Evolutionary conservation across 352 stramenopile species (phyloP).

Genomic region (Globisporangium barbulae): DNA sequence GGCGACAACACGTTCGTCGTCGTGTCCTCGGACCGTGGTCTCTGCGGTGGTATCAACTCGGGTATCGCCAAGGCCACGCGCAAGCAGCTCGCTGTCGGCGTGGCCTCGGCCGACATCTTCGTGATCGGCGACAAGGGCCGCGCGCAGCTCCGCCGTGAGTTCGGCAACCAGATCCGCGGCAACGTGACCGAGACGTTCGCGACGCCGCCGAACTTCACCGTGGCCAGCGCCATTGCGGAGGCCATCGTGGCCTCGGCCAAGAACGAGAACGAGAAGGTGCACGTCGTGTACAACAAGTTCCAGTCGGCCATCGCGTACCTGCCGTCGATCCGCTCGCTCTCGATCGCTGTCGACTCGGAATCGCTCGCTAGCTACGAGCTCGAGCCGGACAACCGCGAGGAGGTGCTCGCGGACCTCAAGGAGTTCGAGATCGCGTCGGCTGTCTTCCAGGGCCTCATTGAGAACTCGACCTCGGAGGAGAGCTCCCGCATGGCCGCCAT

Average conservation of each 20-base stretch:
- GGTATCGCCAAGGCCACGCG: conserved; percentile 91
- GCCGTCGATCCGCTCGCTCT: conserved; percentile 86
- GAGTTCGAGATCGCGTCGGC: conserved; percentile 90
- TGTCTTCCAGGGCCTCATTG: conserved; percentile 96
- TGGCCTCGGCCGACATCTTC: conserved; percentile 86
- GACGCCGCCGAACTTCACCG: conserved; percentile 88
- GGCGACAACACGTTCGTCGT: conserved; percentile 92
- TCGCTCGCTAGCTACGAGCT: conserved; percentile 95
- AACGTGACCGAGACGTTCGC: conserved; percentile 84
- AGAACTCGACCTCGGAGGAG: conserved; percentile 97
- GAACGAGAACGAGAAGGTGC: conserved; percentile 91
- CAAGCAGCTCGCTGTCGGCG: conserved; percentile 72
- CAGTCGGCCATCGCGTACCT: conserved; percentile 95
- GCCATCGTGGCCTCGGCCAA: conserved; percentile 64
- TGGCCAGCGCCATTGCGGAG: conserved; percentile 91
- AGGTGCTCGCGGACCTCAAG: conserved; percentile 95
- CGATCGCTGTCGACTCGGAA: conserved; percentile 57
- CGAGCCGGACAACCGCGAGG: conserved; percentile 97
- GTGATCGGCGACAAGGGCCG: conserved; percentile 97
- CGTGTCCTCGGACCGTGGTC: conserved; percentile 96
- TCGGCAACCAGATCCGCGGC: conserved; percentile 56
- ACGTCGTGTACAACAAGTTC: conserved; percentile 98
- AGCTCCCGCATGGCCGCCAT: conserved; percentile 99
- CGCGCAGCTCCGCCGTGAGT: conserved; percentile 89
- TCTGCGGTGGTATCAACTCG: conserved; percentile 98